phyloP scores from a whole-genome alignment of 1,139 yeast genomes.

The Candida glucosophila region DNA sequence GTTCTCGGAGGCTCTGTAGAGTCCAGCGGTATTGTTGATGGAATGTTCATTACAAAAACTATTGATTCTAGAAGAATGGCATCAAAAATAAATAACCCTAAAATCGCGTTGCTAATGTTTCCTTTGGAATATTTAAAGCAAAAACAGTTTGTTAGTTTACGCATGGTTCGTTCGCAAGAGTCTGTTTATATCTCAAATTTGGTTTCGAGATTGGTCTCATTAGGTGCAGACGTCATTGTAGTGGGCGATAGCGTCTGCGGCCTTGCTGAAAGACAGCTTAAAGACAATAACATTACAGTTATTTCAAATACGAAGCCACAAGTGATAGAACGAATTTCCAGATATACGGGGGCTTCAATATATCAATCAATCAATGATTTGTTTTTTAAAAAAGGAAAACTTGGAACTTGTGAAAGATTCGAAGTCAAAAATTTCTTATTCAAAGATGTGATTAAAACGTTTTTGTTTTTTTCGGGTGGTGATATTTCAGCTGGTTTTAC shows the following conservation, averaged over 20 bases:
- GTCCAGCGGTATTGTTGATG: slow-evolving; percentile 64
- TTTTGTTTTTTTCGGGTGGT: slow-evolving; percentile 71
- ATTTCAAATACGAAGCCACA: slow-evolving; percentile 75
- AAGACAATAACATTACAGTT: slow-evolving; percentile 70
- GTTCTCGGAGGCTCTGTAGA: slow-evolving; percentile 64
- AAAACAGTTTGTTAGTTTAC: slow-evolving; percentile 68
- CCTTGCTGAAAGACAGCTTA: slow-evolving; percentile 62
- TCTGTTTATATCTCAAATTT: slow-evolving; percentile 74
- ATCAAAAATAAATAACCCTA: slow-evolving; percentile 51
- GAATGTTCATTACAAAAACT: slow-evolving; percentile 77
- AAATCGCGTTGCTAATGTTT: slow-evolving; percentile 75
- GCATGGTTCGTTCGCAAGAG: slow-evolving; percentile 84
- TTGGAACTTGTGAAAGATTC: slow-evolving; percentile 70
- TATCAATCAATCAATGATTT: slow-evolving; percentile 41
- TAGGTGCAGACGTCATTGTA: slow-evolving; percentile 73
- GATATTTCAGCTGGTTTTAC: slow-evolving; percentile 74
- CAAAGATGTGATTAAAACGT: slow-evolving; percentile 55
- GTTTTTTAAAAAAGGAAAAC: slow-evolving; percentile 40
- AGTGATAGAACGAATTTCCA: slow-evolving; percentile 70
- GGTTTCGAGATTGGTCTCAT: slow-evolving; percentile 67
- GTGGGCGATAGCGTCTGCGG: slow-evolving; percentile 83
- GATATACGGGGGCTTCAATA: slow-evolving; percentile 79
- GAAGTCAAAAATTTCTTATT: slow-evolving; percentile 60
- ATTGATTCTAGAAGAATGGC: slow-evolving; percentile 83
- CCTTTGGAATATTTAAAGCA: slow-evolving; percentile 78